Evolutionary conservation across 2,329 filamentous ascomycete genomes (phyloP).

Genomic region (Zasmidium citrigriseum): DNA sequence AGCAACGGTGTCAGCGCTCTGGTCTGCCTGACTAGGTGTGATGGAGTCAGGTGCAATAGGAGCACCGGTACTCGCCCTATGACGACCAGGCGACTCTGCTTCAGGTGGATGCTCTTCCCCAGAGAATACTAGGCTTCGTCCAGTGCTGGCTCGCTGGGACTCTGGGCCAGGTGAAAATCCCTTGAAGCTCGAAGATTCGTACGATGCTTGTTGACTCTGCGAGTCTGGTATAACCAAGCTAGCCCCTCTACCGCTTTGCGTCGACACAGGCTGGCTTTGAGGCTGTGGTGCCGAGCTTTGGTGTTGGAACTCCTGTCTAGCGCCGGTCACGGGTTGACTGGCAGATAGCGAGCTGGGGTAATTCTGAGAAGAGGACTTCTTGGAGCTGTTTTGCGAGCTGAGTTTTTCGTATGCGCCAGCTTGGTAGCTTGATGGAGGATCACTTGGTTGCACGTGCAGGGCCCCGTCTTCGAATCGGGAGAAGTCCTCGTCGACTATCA

Average conservation of each 20-base stretch:
- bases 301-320: not conserved
- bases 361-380: no score
- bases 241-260: slow-evolving; percentile 1
- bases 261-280: not conserved
- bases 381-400: slow-evolving; percentile 2
- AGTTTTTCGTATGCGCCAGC: slow-evolving; percentile 25
- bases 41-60: not conserved
- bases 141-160: not conserved
- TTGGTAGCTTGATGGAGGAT: slow-evolving; percentile 31
- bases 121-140: no score
- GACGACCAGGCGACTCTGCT: not conserved
- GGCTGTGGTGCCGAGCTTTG: not conserved
- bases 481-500: not conserved
- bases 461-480: not conserved
- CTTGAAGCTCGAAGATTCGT: slow-evolving; percentile 16
- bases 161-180: slow-evolving; percentile 12
- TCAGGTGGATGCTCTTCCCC: not conserved
- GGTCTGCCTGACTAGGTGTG: not conserved
- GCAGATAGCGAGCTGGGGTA: not conserved
- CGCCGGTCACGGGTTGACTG: not conserved
- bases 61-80: not conserved
- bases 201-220: slow-evolving; percentile 15
- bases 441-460: slow-evolving; percentile 18
- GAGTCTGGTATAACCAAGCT: slow-evolving; percentile 25
- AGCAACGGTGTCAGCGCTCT: not conserved